These are phyloP conservation scores for Trichoderma reesei DNA, from an alignment of 495 filamentous ascomycete genomes.

Conservation along the genomic window DNA sequence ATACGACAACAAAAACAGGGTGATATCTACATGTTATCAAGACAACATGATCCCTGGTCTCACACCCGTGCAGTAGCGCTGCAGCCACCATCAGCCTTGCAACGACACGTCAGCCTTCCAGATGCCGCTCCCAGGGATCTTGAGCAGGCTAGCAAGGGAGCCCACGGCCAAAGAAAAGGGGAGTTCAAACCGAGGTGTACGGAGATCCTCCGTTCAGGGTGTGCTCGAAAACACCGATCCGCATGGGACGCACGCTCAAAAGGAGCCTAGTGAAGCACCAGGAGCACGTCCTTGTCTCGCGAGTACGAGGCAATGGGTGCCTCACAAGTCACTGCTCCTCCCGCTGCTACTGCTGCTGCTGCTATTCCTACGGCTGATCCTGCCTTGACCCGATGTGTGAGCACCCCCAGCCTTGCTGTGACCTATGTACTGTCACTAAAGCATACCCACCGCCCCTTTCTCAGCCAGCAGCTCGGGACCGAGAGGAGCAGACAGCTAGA, in stretches of 20 bases:
- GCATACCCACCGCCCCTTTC: conserved; percentile 2
- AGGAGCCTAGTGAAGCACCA: not conserved
- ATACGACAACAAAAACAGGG: not conserved
- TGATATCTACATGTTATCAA: too few species aligned
- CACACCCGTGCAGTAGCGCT: not conserved
- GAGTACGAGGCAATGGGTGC: too few species aligned
- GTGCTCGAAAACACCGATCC: too few species aligned
- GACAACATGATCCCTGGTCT: not conserved
- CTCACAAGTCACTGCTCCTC: too few species aligned
- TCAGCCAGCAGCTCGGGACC: not conserved
- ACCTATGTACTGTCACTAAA: not conserved
- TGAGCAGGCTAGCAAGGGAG: too few species aligned
- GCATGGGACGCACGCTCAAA: too few species aligned
- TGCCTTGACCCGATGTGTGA: not conserved
- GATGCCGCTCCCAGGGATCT: too few species aligned
- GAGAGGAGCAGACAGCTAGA: not conserved
- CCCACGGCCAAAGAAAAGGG: too few species aligned
- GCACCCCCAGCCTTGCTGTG: not conserved
- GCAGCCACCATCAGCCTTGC: not conserved
- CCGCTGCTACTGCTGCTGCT: too few species aligned
- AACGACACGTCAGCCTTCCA: conserved; percentile 5
- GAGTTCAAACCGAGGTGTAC: too few species aligned
- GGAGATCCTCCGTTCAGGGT: not conserved
- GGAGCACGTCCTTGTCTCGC: not conserved
- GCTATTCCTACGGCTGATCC: not conserved